phyloP scores from a whole-genome alignment of 1,284 basidiomycete genomes.

The Omphalotus olearius region DNA sequence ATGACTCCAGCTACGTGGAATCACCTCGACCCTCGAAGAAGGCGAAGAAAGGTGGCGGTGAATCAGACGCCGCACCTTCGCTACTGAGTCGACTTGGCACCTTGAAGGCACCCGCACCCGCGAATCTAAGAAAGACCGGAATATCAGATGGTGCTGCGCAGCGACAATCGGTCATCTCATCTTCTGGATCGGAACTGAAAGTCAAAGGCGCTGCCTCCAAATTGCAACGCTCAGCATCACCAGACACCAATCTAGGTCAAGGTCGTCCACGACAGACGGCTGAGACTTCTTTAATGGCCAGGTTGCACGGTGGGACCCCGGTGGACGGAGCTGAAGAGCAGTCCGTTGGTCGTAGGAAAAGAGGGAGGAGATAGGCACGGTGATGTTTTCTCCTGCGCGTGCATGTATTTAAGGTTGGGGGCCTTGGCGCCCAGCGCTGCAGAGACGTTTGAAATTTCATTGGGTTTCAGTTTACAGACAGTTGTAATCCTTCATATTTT shows the following conservation, averaged over 20 bases:
- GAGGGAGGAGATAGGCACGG: not conserved
- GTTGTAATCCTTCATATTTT: too few species aligned
- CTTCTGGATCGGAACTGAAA: not conserved
- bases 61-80: conserved; percentile 28
- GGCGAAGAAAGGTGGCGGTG: conserved; percentile 24
- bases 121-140: conserved; percentile 11
- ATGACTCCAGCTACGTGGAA: conserved; percentile 18
- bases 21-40: conserved; percentile 30
- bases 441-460: not conserved
- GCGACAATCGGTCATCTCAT: not conserved
- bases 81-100: conserved; percentile 38
- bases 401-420: not conserved
- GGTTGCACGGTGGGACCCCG: not conserved
- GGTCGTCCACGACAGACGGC: not conserved
- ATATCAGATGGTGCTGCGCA: conserved; percentile 23
- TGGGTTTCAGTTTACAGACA: too few species aligned
- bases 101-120: conserved; percentile 8
- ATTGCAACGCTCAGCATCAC: not conserved
- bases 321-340: not conserved
- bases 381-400: not conserved
- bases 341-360: conserved; percentile 1
- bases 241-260: not conserved
- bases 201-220: conserved; percentile 52
- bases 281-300: conserved; percentile 7
- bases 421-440: too few species aligned